A percentile compares a stretch with the other conserved stretches of the same genome.
Conservation (phyloP, 495 filamentous ascomycete genomes). For the Aspergillus homomorphus region DNA sequence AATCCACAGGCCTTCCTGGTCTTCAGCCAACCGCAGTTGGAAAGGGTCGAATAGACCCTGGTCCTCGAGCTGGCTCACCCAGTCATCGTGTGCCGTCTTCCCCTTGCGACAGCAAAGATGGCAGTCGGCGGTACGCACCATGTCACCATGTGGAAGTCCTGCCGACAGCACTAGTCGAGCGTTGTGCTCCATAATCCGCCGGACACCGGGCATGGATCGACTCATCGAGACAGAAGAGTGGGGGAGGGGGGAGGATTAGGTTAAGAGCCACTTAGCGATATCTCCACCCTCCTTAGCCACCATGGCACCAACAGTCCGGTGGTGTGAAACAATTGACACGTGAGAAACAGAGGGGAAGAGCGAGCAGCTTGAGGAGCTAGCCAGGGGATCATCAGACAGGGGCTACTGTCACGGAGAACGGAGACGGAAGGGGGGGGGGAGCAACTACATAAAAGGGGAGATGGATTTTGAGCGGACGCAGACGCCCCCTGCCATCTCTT, state of each 20-base stretch:
- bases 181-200: constrained; percentile 28
- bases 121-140: constrained; percentile 17
- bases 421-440: background rate
- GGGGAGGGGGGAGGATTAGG: constrained; percentile 8
- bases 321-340: background rate
- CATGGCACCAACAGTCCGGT: background rate
- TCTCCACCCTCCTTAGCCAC: constrained; percentile 12
- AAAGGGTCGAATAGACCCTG: constrained; percentile 23
- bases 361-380: background rate
- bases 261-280: constrained; percentile 19
- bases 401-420: background rate
- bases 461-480: background rate
- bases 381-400: background rate
- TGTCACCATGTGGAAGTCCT: constrained; percentile 28
- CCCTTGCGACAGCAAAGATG: constrained; percentile 12
- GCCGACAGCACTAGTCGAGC: constrained; percentile 23
- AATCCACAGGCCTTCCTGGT: constrained; percentile 18
- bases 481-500: background rate
- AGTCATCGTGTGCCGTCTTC: constrained; percentile 8
- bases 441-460: background rate
- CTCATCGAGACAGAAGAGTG: background rate
- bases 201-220: constrained; percentile 24
- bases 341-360: background rate
- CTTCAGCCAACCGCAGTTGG: constrained; percentile 21
- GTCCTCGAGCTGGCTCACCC: constrained; percentile 18